Evolutionary conservation across 805 yeast genomes (phyloP).

Genomic region (Spathaspora boniae): DNA sequence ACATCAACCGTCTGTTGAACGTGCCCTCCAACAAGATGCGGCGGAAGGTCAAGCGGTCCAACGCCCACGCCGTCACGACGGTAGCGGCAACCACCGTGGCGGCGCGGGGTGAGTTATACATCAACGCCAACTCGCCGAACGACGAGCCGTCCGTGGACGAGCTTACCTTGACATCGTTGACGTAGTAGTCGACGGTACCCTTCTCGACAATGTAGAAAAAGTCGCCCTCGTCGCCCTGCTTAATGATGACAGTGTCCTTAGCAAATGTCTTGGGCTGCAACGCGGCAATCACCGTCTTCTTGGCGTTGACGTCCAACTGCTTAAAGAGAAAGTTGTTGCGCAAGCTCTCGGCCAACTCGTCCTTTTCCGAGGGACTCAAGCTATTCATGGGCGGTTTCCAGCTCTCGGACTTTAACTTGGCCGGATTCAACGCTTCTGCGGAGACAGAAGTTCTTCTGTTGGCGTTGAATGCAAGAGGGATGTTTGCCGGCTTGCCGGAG

Average conservation of each 20-base stretch:
- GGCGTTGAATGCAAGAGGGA: constrained; percentile 66
- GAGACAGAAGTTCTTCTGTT: constrained; percentile 86
- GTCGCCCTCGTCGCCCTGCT: constrained; percentile 94
- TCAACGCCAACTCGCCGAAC: constrained; percentile 94
- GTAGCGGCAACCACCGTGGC: constrained; percentile 86
- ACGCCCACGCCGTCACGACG: constrained; percentile 73
- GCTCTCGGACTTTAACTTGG: constrained; percentile 57
- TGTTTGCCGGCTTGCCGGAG: too few species aligned
- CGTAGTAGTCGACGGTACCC: constrained; percentile 80
- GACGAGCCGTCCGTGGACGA: constrained; percentile 83
- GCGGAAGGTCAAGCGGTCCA: constrained; percentile 91
- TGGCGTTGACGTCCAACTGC: constrained; percentile 74
- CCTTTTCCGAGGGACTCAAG: constrained; percentile 59
- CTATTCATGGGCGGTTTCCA: constrained; percentile 74
- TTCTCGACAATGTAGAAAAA: constrained; percentile 81
- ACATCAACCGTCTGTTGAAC: constrained; percentile 83
- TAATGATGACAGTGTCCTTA: constrained; percentile 64
- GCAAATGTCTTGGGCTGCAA: constrained; percentile 66
- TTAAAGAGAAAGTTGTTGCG: constrained; percentile 81
- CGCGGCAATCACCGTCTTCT: constrained; percentile 78
- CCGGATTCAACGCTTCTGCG: constrained; percentile 83
- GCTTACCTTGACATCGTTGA: constrained; percentile 66
- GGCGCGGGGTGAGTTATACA: constrained; percentile 97
- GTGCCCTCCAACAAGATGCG: constrained; percentile 88
- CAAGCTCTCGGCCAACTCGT: constrained; percentile 66